phyloP scores from a whole-genome alignment of 768 basidiomycete genomes.

The Cubamyces lactineus region DNA sequence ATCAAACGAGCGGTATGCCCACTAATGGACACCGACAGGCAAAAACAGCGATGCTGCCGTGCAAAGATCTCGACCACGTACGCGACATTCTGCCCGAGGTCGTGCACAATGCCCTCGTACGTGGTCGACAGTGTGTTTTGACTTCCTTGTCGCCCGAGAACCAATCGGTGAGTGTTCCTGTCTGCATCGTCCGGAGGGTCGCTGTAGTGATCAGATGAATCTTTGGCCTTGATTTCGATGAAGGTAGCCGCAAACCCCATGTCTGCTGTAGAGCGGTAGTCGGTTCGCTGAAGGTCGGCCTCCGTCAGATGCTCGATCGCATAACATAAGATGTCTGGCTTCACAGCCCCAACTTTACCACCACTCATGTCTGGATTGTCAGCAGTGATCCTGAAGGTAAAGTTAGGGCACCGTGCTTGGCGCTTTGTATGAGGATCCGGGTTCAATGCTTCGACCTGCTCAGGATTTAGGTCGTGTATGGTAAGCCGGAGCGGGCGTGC shows the following conservation, averaged over 20 bases:
- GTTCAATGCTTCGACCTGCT: no score
- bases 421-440: not conserved
- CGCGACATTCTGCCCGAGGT: conserved; percentile 3
- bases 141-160: not conserved
- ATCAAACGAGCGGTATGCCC: not conserved
- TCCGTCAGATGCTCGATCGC: not conserved
- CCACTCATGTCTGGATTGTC: not conserved
- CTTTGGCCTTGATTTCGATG: conserved; percentile 1
- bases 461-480: no score
- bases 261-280: not conserved
- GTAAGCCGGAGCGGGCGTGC: not conserved
- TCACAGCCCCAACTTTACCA: not conserved
- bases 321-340: conserved; percentile 8
- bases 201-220: not conserved
- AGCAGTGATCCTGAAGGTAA: not conserved
- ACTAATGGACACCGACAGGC: conserved; percentile 2
- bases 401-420: not conserved
- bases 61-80: conserved; percentile 6
- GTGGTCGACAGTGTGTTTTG: no score
- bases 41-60: conserved; percentile 10
- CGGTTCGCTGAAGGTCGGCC: not conserved
- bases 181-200: not conserved
- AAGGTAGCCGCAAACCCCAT: conserved; percentile 9
- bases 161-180: not conserved
- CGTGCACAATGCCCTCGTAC: not conserved